Base-by-base conservation (phyloP, 257 asterid genomes). In the Nicotiana undulata region DNA sequence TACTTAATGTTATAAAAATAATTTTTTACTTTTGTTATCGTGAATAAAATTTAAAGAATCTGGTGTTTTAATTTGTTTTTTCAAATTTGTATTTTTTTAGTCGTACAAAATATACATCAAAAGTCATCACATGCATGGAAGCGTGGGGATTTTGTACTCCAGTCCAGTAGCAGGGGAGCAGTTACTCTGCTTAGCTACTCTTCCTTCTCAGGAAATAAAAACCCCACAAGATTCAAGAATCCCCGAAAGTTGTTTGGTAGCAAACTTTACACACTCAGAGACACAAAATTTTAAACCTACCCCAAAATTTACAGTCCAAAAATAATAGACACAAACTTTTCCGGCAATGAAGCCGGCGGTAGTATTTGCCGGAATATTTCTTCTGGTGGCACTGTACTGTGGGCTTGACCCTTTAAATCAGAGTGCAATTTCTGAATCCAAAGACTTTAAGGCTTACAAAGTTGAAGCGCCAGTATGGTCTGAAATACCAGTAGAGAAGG, bases 381-480 rank as follows among this genome's bases (percentile, higher is more conserved):
- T 95, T 79, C 63, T 91, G 37, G 0, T 90, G 82, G 98, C 97
- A 13, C 81, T 90, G 6, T 93, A 95, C 90, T 90, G 97, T 89
- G 96, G 91, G 74, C 81, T 92, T 6, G 98, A 95, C 90, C 99
- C 99, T 3, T 95, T 92, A 77, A 81, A 80, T 17, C 93, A 93
- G 86, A 89, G 92, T 28, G 91, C 94, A 0, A 89, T 93, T 13
- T 89, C 91, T 75, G 92, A 77, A 0, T 87, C 92, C 85, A 97
- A 97, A 16, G 91, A 88, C 22, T 93, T 93, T 86, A 89, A 90
- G 83, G 76, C 95, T 75, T 85, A 93, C 68, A 81, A 22, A 83
- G 88, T 93, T 4, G 93, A 91, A 17, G 84, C 87, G 92, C 96
- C 99, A 6, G 67, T 90, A 5, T 93, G 91, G 97, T 81, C 92